Conservation (phyloP, 1,284 basidiomycete genomes). For the Pulveroboletus sp. region DNA sequence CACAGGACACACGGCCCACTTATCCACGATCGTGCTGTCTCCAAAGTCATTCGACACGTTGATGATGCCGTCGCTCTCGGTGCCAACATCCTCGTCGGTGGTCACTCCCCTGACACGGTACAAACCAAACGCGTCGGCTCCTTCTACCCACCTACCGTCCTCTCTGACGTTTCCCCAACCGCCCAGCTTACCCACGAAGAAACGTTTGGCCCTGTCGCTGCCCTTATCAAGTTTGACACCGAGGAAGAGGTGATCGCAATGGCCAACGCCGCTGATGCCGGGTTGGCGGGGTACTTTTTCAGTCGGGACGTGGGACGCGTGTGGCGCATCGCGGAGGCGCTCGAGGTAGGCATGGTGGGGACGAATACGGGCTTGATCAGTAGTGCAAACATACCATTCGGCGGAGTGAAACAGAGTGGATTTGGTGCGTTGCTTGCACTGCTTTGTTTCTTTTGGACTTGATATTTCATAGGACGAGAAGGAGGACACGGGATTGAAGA, state of each 20-base stretch:
- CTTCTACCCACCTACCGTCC: slow-evolving; percentile 88
- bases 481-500: slow-evolving; percentile 84
- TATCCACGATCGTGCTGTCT: slow-evolving; percentile 83
- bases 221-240: slow-evolving; percentile 81
- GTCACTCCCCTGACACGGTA: slow-evolving; percentile 51
- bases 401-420: slow-evolving; percentile 89
- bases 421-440: slow-evolving; percentile 48
- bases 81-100: slow-evolving; percentile 87
- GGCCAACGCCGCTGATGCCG: slow-evolving; percentile 85
- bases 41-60: slow-evolving; percentile 88
- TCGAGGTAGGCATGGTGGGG: slow-evolving; percentile 97
- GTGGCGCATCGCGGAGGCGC: slow-evolving; percentile 96
- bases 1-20: slow-evolving; percentile 89
- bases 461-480: slow-evolving; percentile 55
- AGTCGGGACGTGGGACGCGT: slow-evolving; percentile 87
- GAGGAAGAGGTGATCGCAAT: slow-evolving; percentile 89
- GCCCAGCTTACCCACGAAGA: slow-evolving; percentile 74
- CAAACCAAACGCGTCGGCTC: slow-evolving; percentile 41
- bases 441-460: background rate
- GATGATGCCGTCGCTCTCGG: slow-evolving; percentile 83
- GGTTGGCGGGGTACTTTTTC: slow-evolving; percentile 94
- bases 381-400: slow-evolving; percentile 87
- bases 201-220: slow-evolving; percentile 87
- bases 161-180: slow-evolving; percentile 79
- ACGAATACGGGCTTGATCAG: slow-evolving; percentile 84